Conservation (phyloP, 2,329 filamentous ascomycete species). For the Paecilomyces dactylethromorphus region DNA sequence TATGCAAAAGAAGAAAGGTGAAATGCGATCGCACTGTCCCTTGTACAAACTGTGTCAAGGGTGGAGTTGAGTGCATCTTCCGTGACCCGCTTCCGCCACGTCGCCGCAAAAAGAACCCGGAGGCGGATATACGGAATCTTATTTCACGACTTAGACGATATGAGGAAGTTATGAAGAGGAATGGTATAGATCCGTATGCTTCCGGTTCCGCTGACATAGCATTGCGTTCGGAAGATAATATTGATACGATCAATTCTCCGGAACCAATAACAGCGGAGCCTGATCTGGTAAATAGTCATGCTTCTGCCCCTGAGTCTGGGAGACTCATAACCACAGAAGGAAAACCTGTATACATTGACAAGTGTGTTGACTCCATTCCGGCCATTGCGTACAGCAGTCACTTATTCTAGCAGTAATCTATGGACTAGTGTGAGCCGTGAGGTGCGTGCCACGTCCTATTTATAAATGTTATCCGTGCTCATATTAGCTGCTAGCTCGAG, state of each 20-base stretch:
- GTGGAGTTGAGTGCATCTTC: conserved; percentile 6
- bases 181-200: not conserved
- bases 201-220: not conserved
- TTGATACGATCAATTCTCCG: not conserved
- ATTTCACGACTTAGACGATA: conserved; percentile 5
- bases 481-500: conserved; percentile 1
- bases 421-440: conserved; percentile 9
- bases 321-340: conserved; percentile 6
- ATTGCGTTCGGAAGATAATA: not conserved
- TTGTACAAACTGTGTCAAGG: conserved; percentile 7
- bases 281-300: not conserved
- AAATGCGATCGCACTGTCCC: conserved; percentile 7
- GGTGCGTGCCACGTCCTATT: not conserved
- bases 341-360: conserved; percentile 7
- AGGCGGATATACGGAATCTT: not conserved
- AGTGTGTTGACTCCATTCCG: conserved; percentile 2
- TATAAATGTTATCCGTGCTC: not conserved
- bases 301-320: conserved; percentile 1
- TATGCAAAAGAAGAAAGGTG: conserved; percentile 8
- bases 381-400: not conserved
- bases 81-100: conserved; percentile 6
- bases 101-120: conserved; percentile 6
- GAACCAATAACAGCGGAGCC: not conserved
- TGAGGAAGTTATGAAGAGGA: conserved; percentile 3
- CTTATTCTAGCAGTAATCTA: conserved; percentile 6